Conservation (phyloP, 257 asterid species). For the Solanum stenotomum region DNA sequence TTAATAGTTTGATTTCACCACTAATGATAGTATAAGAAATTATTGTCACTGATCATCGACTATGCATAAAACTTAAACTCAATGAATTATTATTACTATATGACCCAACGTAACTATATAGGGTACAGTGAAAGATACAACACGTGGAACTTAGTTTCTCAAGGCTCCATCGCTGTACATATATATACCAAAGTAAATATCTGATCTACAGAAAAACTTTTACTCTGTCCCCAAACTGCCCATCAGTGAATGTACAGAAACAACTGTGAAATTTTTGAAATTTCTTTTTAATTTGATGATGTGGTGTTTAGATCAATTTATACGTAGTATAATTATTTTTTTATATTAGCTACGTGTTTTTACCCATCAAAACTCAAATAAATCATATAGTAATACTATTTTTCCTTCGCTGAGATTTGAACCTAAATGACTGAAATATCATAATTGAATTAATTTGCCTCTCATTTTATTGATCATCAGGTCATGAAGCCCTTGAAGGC, state of each 20-base stretch:
- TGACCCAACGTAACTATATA: neutral
- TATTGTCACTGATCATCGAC: too few relatives aligned
- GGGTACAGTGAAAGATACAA: neutral
- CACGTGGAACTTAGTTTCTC: neutral
- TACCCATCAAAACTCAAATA: neutral
- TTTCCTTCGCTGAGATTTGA: neutral
- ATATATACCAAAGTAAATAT: too few relatives aligned
- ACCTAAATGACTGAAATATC: neutral
- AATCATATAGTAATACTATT: neutral
- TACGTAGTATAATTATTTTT: accelerated
- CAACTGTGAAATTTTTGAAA: neutral
- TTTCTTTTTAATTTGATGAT: neutral
- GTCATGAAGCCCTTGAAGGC: too few relatives aligned
- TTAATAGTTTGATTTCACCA: too few relatives aligned
- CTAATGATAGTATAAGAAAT: neutral
- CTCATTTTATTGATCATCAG: neutral
- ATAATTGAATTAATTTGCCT: neutral
- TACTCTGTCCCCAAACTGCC: neutral
- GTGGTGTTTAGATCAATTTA: neutral
- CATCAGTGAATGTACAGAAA: neutral
- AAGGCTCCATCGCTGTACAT: neutral
- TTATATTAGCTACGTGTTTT: accelerated
- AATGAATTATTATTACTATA: neutral
- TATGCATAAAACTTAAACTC: too few relatives aligned
- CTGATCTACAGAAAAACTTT: neutral